Conservation (phyloP, 2,329 filamentous ascomycete species). For the Colletotrichum orbiculare region DNA sequence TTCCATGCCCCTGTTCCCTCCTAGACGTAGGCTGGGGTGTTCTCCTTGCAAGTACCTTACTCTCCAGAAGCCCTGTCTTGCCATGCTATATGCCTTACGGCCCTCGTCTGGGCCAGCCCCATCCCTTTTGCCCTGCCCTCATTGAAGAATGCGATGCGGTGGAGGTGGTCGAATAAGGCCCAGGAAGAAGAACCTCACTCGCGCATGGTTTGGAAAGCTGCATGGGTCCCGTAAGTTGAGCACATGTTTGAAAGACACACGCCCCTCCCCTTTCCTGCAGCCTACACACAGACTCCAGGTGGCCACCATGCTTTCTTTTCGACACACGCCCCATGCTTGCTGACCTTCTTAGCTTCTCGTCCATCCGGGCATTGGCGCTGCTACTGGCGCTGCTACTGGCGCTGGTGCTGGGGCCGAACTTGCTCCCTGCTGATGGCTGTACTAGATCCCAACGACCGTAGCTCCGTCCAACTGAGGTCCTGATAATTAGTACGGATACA, state of each 20-base stretch:
- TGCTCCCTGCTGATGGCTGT: slow-evolving; percentile 14
- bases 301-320: slow-evolving; percentile 37
- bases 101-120: slow-evolving; percentile 29
- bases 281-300: slow-evolving; percentile 34
- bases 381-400: slow-evolving; percentile 15
- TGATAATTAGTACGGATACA: background rate
- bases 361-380: slow-evolving; percentile 26
- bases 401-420: slow-evolving; percentile 18
- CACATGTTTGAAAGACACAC: slow-evolving; percentile 36
- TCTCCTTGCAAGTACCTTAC: no score
- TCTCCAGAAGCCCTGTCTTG: no score
- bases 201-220: slow-evolving; percentile 36
- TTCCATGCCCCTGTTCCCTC: no score
- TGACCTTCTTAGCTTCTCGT: slow-evolving; percentile 27
- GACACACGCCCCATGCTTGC: slow-evolving; percentile 13
- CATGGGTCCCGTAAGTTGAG: slow-evolving; percentile 32
- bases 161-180: slow-evolving; percentile 36
- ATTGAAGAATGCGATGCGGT: slow-evolving; percentile 38
- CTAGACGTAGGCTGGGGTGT: no score
- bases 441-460: slow-evolving; percentile 25
- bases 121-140: slow-evolving; percentile 30
- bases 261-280: slow-evolving; percentile 20
- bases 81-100: no score
- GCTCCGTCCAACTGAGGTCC: slow-evolving; percentile 24
- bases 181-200: slow-evolving; percentile 31